These are phyloP conservation scores for Suhomyces terraborum DNA, from an alignment of 1,139 yeast species.

Conservation along the genomic window DNA sequence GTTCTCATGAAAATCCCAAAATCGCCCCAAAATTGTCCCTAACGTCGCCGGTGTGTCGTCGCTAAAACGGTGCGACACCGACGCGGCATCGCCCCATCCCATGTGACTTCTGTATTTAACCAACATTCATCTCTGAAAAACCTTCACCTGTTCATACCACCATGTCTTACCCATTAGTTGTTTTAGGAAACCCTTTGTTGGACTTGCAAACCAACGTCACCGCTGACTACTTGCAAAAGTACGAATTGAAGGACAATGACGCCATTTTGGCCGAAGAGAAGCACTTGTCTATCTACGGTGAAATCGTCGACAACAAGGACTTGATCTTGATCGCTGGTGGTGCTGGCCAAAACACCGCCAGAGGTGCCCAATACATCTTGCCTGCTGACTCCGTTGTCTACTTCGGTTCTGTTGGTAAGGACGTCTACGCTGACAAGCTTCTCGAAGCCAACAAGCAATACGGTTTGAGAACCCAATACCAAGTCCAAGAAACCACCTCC, in stretches of 20 bases:
- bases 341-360: constrained; percentile 98
- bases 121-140: not conserved
- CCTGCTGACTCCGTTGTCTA: constrained; percentile 84
- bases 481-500: constrained; percentile 70
- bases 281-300: constrained; percentile 85
- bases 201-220: constrained; percentile 86
- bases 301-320: constrained; percentile 61
- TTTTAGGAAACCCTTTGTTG: constrained; percentile 67
- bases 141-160: constrained; percentile 4
- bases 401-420: constrained; percentile 96
- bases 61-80: not conserved
- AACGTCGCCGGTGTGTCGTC: too few species aligned
- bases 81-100: constrained; percentile 1
- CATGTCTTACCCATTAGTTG: constrained; percentile 49
- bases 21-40: too few species aligned
- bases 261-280: constrained; percentile 90
- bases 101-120: constrained; percentile 1
- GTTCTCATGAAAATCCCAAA: too few species aligned
- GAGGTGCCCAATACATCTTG: constrained; percentile 94
- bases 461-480: constrained; percentile 86
- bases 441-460: constrained; percentile 81
- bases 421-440: constrained; percentile 80
- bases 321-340: constrained; percentile 93
- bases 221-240: constrained; percentile 69
- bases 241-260: constrained; percentile 85